Conservation (phyloP, 2,329 filamentous ascomycete species). For the Aspergillus sp. region DNA sequence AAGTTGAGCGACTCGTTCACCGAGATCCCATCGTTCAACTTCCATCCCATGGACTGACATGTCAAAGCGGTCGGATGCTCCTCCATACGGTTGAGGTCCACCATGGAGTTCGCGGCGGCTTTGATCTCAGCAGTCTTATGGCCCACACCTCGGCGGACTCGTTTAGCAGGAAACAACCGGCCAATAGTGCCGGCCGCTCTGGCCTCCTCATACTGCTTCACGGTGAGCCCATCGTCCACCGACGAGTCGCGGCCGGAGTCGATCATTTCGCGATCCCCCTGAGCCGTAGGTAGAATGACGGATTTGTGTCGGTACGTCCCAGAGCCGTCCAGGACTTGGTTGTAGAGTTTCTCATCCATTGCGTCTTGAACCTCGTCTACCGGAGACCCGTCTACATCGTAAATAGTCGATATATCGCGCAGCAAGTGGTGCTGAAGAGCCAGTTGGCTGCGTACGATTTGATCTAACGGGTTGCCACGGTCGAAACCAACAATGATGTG, state of each 20-base stretch:
- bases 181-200: slow-evolving; percentile 48
- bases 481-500: slow-evolving; percentile 98
- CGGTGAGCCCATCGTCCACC: slow-evolving; percentile 59
- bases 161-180: slow-evolving; percentile 33
- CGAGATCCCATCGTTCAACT: slow-evolving; percentile 54
- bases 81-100: slow-evolving; percentile 55
- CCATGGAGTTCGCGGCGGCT: slow-evolving; percentile 36
- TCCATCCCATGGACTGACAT: slow-evolving; percentile 74
- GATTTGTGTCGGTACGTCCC: slow-evolving; percentile 81
- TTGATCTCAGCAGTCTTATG: slow-evolving; percentile 45
- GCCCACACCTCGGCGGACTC: slow-evolving; percentile 35
- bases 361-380: slow-evolving; percentile 72
- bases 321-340: slow-evolving; percentile 85
- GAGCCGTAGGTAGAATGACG: slow-evolving; percentile 58
- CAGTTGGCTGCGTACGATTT: slow-evolving; percentile 82
- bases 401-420: slow-evolving; percentile 72
- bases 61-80: slow-evolving; percentile 67
- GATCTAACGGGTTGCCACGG: slow-evolving; percentile 84
- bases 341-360: slow-evolving; percentile 84
- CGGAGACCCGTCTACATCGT: slow-evolving; percentile 56
- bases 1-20: slow-evolving; percentile 63
- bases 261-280: slow-evolving; percentile 74
- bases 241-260: slow-evolving; percentile 71
- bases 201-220: slow-evolving; percentile 64
- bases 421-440: slow-evolving; percentile 77